Percentiles rank a stretch among this genome's conserved stretches.
Evolutionary conservation across 495 filamentous ascomycete genomes (phyloP).

Genomic region (Aspergillus funiculosus): DNA sequence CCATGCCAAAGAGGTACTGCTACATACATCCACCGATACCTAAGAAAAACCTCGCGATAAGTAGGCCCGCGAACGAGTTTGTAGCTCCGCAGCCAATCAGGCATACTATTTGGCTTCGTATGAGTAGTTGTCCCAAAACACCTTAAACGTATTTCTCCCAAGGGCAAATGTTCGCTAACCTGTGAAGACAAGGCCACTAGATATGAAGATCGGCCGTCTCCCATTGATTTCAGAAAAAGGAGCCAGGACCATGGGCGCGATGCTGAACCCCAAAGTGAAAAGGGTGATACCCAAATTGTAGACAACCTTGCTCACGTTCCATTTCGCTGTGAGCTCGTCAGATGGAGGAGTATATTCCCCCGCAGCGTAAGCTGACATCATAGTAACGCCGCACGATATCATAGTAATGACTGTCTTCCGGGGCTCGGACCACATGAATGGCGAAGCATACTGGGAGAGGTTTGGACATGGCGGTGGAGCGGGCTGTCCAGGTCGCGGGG

Average conservation of each 20-base stretch:
- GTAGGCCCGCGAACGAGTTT: conserved; percentile 62
- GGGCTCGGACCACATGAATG: conserved; percentile 64
- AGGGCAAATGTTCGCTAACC: conserved; percentile 25
- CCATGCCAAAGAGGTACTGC: not conserved
- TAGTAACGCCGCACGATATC: conserved; percentile 70
- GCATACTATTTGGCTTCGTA: too few species aligned
- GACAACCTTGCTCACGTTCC: conserved; percentile 58
- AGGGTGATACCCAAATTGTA: conserved; percentile 70
- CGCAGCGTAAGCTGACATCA: conserved; percentile 73
- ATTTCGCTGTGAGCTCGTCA: conserved; percentile 55
- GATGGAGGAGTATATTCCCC: conserved; percentile 74
- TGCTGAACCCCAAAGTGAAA: conserved; percentile 76
- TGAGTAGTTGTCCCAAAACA: too few species aligned
- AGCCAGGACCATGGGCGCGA: conserved; percentile 85
- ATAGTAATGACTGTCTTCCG: conserved; percentile 66
- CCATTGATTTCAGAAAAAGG: conserved; percentile 88
- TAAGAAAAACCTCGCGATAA: conserved; percentile 69
- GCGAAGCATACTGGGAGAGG: conserved; percentile 60
- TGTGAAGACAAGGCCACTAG: conserved; percentile 63
- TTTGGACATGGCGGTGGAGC: conserved; percentile 53
- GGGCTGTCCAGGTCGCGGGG: conserved; percentile 28
- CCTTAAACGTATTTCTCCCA: too few species aligned
- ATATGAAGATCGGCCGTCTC: conserved; percentile 72
- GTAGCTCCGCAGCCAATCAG: conserved; percentile 74
- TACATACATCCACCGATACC: conserved; percentile 63